Percentiles rank a stretch among this genome's conserved stretches.
Evolutionary conservation across 2,329 filamentous ascomycete genomes (phyloP).

Genomic region (Aspergillus udagawae): DNA sequence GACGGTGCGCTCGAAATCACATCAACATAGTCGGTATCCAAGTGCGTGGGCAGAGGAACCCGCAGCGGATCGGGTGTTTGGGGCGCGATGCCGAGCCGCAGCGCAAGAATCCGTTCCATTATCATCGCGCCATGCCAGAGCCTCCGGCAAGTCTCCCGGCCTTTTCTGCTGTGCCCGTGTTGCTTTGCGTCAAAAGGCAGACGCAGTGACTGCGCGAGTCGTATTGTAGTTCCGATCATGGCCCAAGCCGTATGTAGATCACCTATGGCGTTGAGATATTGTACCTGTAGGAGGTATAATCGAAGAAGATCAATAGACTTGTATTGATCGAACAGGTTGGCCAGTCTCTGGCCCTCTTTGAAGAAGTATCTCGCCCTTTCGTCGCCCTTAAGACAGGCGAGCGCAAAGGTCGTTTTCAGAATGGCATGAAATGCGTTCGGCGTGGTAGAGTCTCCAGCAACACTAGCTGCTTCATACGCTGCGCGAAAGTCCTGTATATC

Average conservation of each 20-base stretch:
- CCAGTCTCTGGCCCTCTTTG: slow-evolving; percentile 13
- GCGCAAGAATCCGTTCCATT: slow-evolving; percentile 21
- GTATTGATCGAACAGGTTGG: slow-evolving; percentile 10
- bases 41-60: slow-evolving; percentile 19
- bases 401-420: slow-evolving; percentile 17
- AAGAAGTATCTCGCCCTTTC: slow-evolving; percentile 14
- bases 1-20: slow-evolving; percentile 11
- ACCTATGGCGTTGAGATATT: slow-evolving; percentile 21
- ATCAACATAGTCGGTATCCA: slow-evolving; percentile 24
- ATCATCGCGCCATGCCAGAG: slow-evolving; percentile 26
- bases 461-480: slow-evolving; percentile 10
- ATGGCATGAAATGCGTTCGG: slow-evolving; percentile 13
- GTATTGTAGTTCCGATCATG: slow-evolving; percentile 18
- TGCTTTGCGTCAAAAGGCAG: slow-evolving; percentile 16
- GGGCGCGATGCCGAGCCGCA: slow-evolving; percentile 17
- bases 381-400: slow-evolving; percentile 13
- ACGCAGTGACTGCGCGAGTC: slow-evolving; percentile 16
- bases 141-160: slow-evolving; percentile 18
- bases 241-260: slow-evolving; percentile 19
- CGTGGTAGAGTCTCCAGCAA: slow-evolving; percentile 2
- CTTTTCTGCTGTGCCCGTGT: slow-evolving; percentile 8
- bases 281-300: slow-evolving; percentile 17
- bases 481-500: slow-evolving; percentile 14
- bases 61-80: slow-evolving; percentile 14
- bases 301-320: slow-evolving; percentile 13